Conservation (phyloP, 2,329 filamentous ascomycete genomes). For the Aspergillus neoniger region DNA sequence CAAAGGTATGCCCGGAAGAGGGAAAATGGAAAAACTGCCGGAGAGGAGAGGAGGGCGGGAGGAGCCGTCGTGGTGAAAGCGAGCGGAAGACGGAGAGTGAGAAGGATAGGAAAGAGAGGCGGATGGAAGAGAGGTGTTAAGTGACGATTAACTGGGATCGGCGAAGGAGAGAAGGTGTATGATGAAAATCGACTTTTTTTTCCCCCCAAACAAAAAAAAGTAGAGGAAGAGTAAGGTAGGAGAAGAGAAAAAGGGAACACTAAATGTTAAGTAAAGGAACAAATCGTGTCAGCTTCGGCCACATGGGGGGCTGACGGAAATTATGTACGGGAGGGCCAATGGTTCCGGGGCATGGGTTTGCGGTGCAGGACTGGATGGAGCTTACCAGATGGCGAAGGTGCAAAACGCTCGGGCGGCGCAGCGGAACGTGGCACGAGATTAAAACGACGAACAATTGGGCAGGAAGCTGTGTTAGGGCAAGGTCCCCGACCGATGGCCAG, state of each 20-base stretch:
- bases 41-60: not conserved
- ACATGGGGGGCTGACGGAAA: slow-evolving; percentile 9
- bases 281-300: slow-evolving; percentile 8
- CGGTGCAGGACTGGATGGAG: slow-evolving; percentile 17
- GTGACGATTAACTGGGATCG: not conserved
- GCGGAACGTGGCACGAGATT: slow-evolving; percentile 28
- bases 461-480: slow-evolving; percentile 22
- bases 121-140: not conserved
- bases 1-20: not conserved
- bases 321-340: slow-evolving; percentile 14
- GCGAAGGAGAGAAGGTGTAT: not conserved
- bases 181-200: not conserved
- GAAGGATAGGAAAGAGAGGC: not conserved
- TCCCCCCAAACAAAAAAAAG: not conserved
- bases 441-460: slow-evolving; percentile 25
- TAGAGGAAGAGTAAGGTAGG: not conserved
- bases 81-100: slow-evolving; percentile 6
- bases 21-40: not conserved
- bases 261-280: slow-evolving; percentile 8
- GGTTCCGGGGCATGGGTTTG: slow-evolving; percentile 13
- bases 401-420: slow-evolving; percentile 22
- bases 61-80: slow-evolving; percentile 6
- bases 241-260: slow-evolving; percentile 7
- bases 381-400: slow-evolving; percentile 22
- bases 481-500: slow-evolving; percentile 20